Evolutionary conservation across 208 protist species (phyloP).

Genomic region (Trichomonas tenax): DNA sequence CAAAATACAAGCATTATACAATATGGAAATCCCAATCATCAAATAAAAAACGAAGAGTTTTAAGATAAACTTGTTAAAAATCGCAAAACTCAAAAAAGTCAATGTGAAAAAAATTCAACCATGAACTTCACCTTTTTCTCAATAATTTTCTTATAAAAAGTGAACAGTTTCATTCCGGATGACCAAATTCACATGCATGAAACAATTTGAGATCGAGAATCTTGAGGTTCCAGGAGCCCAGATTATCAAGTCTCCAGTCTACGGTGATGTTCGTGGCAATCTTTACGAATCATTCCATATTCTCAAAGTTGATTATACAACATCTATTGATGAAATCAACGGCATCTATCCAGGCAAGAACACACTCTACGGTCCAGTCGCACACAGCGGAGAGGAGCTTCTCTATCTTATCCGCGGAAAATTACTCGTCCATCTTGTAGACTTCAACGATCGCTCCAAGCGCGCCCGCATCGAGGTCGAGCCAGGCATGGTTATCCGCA

Average conservation of each 20-base stretch:
- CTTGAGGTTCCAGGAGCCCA: neutral
- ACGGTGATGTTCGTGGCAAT: neutral
- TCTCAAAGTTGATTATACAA: neutral
- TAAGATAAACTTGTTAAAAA: no score
- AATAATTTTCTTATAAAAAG: no score
- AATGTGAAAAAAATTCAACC: no score
- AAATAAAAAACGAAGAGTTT: no score
- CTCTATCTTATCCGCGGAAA: neutral
- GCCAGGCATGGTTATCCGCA: neutral
- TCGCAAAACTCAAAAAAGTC: no score
- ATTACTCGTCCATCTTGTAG: neutral
- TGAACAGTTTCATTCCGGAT: no score
- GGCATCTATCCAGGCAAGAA: neutral
- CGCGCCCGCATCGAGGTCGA: neutral
- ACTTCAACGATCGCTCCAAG: neutral
- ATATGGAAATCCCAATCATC: no score
- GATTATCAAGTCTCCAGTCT: neutral
- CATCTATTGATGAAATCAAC: neutral
- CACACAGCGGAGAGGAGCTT: neutral
- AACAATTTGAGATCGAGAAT: neutral
- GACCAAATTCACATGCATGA: no score
- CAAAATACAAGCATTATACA: no score
- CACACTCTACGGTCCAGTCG: neutral
- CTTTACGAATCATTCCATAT: neutral
- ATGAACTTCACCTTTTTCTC: no score